phyloP scores from a whole-genome alignment of 2,329 filamentous ascomycete genomes.

The Botrytis tulipae region DNA sequence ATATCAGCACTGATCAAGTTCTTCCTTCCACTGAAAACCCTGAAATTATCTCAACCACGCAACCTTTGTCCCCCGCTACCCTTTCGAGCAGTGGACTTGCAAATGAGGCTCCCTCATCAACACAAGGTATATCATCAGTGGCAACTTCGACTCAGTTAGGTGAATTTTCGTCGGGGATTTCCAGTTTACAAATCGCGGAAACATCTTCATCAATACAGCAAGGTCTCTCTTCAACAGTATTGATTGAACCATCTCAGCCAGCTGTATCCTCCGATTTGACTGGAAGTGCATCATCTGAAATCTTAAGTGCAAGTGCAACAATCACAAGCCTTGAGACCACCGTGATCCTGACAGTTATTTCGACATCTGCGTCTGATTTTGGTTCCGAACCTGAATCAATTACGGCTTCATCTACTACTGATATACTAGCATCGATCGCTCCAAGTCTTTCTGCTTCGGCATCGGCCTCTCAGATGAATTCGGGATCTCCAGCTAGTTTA shows the following conservation, averaged over 20 bases:
- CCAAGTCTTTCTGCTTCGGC: neutral
- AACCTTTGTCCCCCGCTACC: neutral
- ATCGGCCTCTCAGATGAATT: neutral
- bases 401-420: neutral
- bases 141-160: neutral
- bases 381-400: neutral
- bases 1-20: neutral
- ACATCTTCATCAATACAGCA: neutral
- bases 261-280: neutral
- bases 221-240: neutral
- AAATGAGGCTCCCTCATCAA: neutral
- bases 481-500: neutral
- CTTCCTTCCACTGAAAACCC: neutral
- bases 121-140: neutral
- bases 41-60: neutral
- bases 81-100: neutral
- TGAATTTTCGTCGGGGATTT: neutral
- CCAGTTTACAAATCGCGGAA: neutral
- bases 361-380: neutral
- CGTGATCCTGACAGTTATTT: neutral
- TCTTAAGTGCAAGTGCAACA: neutral
- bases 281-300: neutral
- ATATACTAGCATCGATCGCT: neutral
- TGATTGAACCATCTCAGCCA: neutral
- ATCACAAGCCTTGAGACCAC: slow-evolving; percentile 6